Evolutionary conservation across 345 rosid species (phyloP), one percentile per base, ranked within the genome.

Genomic region (Gossypium thurberi): DNA sequence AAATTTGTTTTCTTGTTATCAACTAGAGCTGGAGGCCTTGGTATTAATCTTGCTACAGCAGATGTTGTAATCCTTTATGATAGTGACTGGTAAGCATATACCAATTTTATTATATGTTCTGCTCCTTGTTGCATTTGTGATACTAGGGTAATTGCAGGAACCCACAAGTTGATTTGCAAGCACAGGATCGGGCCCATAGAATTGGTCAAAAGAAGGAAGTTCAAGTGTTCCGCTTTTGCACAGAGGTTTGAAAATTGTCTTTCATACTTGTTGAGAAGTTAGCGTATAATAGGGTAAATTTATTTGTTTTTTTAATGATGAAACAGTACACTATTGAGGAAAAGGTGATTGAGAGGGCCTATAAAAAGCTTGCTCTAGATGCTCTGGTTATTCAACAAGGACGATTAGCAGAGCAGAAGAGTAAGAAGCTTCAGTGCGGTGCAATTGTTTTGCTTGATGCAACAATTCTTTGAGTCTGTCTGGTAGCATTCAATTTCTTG

Each of bases 191-290:
- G 76, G 99, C 99, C 74, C 99, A 93, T 79, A 89, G 99, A 79
- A 96, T 93, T 85, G 97, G 99, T 67, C 99, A 91, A 74, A 96
- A 91, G 86, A 96, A 91, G 87, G 99, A 96, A 90, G 98, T 96
- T 69, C 99, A 93, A 91, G 99, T 96, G 74, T 93, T 96, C 78
- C 84, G 99, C 60, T 96, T 96, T 79, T 91, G 98, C 85, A 96
- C 98, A 2, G 99, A 96, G 97, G 99, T 93, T 21, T 77, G 78
- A 15, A 26, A 48, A 51, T 46, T 56, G 18, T 44, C 69, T 10
- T 69, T 68, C 72, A 33, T 80, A 64, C 56, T 50, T 20, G 55
- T 4, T 58, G 23, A 62, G 60, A 75, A 69, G 55, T 57, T 48
- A 46, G 17, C 2, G 15, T 55, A 17, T 43, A 18, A 17, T 74